Conservation (phyloP, 352 stramenopile genomes). For the Globisporangium solare region DNA sequence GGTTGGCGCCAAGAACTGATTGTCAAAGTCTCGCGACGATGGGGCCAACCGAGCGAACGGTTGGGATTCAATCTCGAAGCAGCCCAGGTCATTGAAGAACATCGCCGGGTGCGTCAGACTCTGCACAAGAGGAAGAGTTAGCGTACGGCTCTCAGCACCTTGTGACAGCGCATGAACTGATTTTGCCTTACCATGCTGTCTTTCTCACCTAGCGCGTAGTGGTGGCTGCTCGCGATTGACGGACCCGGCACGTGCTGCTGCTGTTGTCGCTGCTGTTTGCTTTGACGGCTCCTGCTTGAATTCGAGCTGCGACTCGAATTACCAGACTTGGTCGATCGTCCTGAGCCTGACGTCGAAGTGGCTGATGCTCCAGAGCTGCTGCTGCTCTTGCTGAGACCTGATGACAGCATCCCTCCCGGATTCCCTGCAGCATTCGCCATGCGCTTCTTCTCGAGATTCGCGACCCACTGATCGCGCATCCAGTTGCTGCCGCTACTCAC, state of each 20-base stretch:
- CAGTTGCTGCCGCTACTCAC: constrained; percentile 42
- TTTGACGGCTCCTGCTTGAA: constrained; percentile 23
- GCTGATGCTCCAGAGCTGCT: constrained; percentile 13
- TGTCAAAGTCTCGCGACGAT: constrained; percentile 10
- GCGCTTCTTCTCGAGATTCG: constrained; percentile 78
- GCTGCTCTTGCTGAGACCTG: constrained; percentile 4
- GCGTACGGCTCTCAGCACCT: too few species aligned
- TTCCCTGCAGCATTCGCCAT: constrained; percentile 29
- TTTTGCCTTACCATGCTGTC: constrained; percentile 9
- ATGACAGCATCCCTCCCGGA: not conserved
- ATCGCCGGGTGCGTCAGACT: constrained; percentile 32
- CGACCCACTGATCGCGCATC: constrained; percentile 81
- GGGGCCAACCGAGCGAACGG: constrained; percentile 50
- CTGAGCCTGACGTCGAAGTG: constrained; percentile 10
- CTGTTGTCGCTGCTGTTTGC: constrained; percentile 15
- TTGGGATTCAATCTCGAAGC: constrained; percentile 69
- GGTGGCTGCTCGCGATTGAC: constrained; percentile 16
- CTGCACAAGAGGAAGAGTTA: constrained; percentile 5
- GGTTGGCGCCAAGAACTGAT: too few species aligned
- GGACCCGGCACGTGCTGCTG: constrained; percentile 7
- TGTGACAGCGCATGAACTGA: too few species aligned
- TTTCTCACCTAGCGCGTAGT: constrained; percentile 19
- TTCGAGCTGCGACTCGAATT: constrained; percentile 18
- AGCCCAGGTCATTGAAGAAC: constrained; percentile 55
- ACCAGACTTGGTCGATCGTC: constrained; percentile 18